Conservation (phyloP, 768 basidiomycete genomes). For the Mrakia frigida region DNA sequence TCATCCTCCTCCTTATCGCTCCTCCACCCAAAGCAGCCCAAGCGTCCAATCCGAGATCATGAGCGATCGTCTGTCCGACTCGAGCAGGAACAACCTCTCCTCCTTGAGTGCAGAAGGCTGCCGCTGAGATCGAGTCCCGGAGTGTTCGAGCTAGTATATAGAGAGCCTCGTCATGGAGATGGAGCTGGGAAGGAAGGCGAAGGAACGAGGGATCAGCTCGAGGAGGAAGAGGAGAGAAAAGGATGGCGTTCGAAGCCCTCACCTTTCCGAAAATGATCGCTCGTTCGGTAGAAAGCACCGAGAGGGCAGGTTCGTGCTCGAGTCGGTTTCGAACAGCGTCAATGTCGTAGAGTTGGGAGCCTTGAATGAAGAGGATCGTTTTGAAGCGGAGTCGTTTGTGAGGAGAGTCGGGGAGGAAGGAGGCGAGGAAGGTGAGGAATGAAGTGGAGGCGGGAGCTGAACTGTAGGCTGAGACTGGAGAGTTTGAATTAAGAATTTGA, state of each 20-base stretch:
- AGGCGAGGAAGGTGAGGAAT: conserved; percentile 69
- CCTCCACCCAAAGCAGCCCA: conserved; percentile 53
- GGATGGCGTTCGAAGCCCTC: conserved; percentile 17
- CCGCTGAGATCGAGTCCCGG: conserved; percentile 69
- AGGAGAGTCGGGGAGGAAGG: conserved; percentile 74
- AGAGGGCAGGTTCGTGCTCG: conserved; percentile 54
- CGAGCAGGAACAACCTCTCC: conserved; percentile 67
- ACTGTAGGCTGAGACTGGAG: background rate
- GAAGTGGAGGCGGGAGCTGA: conserved; percentile 36
- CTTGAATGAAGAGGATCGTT: conserved; percentile 71
- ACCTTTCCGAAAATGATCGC: conserved; percentile 79
- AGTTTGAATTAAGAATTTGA: background rate
- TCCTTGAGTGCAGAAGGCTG: conserved; percentile 75
- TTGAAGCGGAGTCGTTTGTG: conserved; percentile 70
- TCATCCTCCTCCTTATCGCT: conserved; percentile 41
- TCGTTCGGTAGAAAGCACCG: conserved; percentile 61
- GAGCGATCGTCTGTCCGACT: conserved; percentile 53
- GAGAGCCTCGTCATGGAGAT: conserved; percentile 61
- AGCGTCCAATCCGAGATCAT: conserved; percentile 51
- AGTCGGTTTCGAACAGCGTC: conserved; percentile 50
- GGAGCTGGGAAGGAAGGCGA: conserved; percentile 46
- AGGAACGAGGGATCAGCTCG: background rate
- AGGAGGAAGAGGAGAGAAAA: background rate
- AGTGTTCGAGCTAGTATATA: conserved; percentile 63
- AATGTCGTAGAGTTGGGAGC: conserved; percentile 64